A percentile compares a stretch with the other conserved stretches of the same genome.
Conservation (phyloP, 106 monocot species). For the Dactylorhiza incarnata region DNA sequence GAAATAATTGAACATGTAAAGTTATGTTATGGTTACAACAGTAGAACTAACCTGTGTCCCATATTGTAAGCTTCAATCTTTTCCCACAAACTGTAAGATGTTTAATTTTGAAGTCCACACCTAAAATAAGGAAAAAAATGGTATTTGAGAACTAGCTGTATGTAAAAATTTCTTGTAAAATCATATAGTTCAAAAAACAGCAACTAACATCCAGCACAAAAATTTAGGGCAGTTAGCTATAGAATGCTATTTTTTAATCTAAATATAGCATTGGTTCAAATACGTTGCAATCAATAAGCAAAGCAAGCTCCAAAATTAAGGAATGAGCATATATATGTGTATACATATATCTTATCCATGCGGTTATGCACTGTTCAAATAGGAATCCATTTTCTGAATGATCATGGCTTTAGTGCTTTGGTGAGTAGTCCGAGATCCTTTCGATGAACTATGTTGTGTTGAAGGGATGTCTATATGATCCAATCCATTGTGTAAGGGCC, state of each 20-base stretch:
- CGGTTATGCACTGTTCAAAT: too few species aligned
- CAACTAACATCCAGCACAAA: not conserved
- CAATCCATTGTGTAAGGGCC: too few species aligned
- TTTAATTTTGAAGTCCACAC: constrained; percentile 69
- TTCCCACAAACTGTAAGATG: constrained; percentile 55
- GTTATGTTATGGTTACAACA: not conserved
- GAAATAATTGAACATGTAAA: not conserved
- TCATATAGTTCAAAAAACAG: constrained; percentile 1
- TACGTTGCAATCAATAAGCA: not conserved
- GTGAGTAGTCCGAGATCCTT: too few species aligned
- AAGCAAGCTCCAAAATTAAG: not conserved
- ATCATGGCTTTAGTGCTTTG: too few species aligned
- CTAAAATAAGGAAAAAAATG: constrained; percentile 13
- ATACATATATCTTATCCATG: too few species aligned
- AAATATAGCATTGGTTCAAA: not conserved
- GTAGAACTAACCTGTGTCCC: constrained; percentile 62
- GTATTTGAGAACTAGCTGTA: not conserved
- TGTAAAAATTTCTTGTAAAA: not conserved
- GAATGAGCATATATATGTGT: not conserved
- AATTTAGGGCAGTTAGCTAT: not conserved
- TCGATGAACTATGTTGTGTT: too few species aligned
- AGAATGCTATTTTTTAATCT: not conserved
- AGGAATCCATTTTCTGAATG: too few species aligned
- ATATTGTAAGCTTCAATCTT: constrained; percentile 75
- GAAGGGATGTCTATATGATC: too few species aligned